These are phyloP conservation scores for Talaromyces wortmannii DNA, from an alignment of 495 filamentous ascomycete genomes.

Conservation along the genomic window DNA sequence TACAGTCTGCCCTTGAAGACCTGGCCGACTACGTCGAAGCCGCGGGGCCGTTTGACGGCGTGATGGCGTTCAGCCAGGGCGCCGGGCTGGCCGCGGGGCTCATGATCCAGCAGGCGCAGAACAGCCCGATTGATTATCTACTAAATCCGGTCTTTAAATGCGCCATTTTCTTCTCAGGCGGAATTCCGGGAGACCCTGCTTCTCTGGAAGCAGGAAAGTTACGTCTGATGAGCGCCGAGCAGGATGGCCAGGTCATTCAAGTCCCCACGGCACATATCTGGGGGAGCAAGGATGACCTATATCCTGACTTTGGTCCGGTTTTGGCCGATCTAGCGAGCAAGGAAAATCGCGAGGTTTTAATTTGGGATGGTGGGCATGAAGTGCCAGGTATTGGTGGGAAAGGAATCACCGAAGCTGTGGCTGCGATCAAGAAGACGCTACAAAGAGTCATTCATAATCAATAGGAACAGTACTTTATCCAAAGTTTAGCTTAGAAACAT, in stretches of 20 bases:
- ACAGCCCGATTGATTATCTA: too few relatives aligned
- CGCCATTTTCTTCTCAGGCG: slow-evolving; percentile 30
- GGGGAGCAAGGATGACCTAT: not conserved
- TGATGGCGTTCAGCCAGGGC: slow-evolving; percentile 41
- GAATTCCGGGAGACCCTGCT: slow-evolving; percentile 8
- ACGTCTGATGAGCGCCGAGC: not conserved
- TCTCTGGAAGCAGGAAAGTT: slow-evolving; percentile 5
- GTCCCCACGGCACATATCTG: not conserved
- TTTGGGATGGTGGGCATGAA: not conserved
- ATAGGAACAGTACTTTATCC: not conserved
- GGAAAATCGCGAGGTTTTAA: not conserved
- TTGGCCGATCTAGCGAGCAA: not conserved
- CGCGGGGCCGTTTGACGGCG: slow-evolving; percentile 38
- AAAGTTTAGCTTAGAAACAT: too few relatives aligned
- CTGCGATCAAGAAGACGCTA: not conserved
- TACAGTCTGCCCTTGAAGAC: not conserved
- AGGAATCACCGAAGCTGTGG: not conserved
- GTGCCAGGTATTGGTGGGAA: not conserved
- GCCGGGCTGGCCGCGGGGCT: slow-evolving; percentile 28
- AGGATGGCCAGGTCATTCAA: not conserved
- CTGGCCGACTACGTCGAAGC: slow-evolving; percentile 8
- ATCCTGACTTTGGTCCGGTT: not conserved
- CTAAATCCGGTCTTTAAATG: slow-evolving; percentile 22
- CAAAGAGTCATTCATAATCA: not conserved
- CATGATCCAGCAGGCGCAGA: slow-evolving; percentile 16